A percentile compares a stretch with the other conserved stretches of the same genome.
Evolutionary conservation across 2,329 filamentous ascomycete genomes (phyloP).

Genomic region (Scorias spongiosa): DNA sequence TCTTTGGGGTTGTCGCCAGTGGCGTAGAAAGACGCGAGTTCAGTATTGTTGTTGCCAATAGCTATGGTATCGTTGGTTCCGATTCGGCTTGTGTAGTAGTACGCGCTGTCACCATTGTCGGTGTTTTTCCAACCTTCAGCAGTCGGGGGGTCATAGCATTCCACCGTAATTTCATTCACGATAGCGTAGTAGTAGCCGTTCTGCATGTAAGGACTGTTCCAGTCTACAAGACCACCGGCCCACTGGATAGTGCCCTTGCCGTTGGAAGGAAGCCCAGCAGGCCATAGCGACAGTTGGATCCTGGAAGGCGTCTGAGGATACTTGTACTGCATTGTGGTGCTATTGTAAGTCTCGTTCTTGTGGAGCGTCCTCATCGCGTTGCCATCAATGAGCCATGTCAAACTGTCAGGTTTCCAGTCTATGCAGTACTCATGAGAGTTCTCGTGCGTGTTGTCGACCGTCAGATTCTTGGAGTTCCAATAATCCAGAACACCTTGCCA

Average conservation of each 20-base stretch:
- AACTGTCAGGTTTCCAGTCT: constrained; percentile 73
- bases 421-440: constrained; percentile 86
- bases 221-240: constrained; percentile 84
- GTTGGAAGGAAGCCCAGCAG: constrained; percentile 67
- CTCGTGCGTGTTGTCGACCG: constrained; percentile 52
- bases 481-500: constrained; percentile 88
- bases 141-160: constrained; percentile 75
- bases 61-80: constrained; percentile 65
- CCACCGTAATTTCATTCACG: constrained; percentile 60
- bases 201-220: constrained; percentile 68
- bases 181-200: constrained; percentile 81
- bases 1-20: constrained; percentile 57
- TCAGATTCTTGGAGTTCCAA: constrained; percentile 58
- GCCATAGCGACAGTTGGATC: constrained; percentile 91
- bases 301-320: constrained; percentile 86
- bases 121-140: constrained; percentile 38
- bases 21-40: constrained; percentile 65
- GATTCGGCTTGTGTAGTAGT: constrained; percentile 52
- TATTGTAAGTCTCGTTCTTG: constrained; percentile 72
- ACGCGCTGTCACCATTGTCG: constrained; percentile 43
- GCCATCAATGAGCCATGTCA: constrained; percentile 81
- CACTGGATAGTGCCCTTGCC: constrained; percentile 73
- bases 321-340: constrained; percentile 62
- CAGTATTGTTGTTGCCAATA: constrained; percentile 58
- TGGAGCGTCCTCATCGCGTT: constrained; percentile 58